Evolutionary conservation across 176 grass and related monocot genomes (phyloP).

Genomic region (Lolium rigidum): DNA sequence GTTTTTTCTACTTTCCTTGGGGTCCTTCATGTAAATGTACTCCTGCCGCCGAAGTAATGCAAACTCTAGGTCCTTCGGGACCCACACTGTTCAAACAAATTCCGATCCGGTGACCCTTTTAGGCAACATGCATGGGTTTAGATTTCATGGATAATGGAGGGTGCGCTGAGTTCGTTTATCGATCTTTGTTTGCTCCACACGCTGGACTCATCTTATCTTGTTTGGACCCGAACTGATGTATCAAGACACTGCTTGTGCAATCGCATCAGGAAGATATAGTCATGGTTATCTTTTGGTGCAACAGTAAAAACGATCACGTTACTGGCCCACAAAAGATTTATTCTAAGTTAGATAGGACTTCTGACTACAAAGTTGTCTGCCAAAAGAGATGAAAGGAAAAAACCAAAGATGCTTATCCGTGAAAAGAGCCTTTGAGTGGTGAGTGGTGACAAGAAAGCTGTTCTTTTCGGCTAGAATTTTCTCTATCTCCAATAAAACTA

Average conservation of each 20-base stretch:
- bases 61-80: no score
- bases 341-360: neutral
- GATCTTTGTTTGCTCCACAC: neutral
- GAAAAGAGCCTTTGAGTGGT: constrained; percentile 42
- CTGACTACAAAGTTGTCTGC: neutral
- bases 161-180: no score
- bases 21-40: no score
- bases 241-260: neutral
- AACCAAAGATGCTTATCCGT: constrained; percentile 41
- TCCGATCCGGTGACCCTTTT: no score
- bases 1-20: no score
- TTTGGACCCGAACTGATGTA: neutral
- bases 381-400: neutral
- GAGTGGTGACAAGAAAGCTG: neutral
- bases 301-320: constrained; percentile 8
- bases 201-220: neutral
- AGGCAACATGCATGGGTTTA: no score
- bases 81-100: no score
- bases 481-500: no score
- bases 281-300: neutral
- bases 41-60: no score
- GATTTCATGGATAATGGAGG: no score
- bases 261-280: neutral
- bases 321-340: constrained; percentile 28
- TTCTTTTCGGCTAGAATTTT: no score